A percentile compares a stretch with the other conserved stretches of the same genome.
phyloP scores from a whole-genome alignment of 371 early-diverging fungal species.

The Spiromyces aspiralis region DNA sequence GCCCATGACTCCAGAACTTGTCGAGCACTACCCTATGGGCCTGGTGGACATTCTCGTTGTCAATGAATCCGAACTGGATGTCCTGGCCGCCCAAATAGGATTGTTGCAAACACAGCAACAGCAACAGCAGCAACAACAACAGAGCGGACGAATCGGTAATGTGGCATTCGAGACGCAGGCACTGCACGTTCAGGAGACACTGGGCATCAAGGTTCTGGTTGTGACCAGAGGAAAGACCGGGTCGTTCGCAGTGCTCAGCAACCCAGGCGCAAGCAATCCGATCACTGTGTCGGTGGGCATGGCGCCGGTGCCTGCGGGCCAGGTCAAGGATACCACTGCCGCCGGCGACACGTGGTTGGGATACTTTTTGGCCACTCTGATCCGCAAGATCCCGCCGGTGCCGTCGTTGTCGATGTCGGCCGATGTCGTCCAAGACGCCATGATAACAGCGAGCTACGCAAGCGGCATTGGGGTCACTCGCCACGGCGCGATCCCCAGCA shows the following conservation, averaged over 20 bases:
- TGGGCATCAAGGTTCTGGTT: conserved; percentile 39
- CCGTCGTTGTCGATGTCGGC: background rate
- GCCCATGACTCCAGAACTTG: conserved; percentile 45
- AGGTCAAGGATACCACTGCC: conserved; percentile 52
- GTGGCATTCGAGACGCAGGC: conserved; percentile 4
- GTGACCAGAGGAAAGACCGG: conserved; percentile 50
- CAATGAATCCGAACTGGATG: conserved; percentile 58
- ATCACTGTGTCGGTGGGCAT: conserved; percentile 1
- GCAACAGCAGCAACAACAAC: too few species aligned
- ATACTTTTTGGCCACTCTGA: conserved; percentile 49
- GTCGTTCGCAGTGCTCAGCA: conserved; percentile 35
- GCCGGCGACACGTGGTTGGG: conserved; percentile 81
- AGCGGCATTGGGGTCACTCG: conserved; percentile 33
- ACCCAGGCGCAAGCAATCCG: conserved; percentile 20
- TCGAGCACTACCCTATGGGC: conserved; percentile 37
- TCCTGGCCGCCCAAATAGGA: conserved; percentile 20
- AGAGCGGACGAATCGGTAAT: conserved; percentile 1
- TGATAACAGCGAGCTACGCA: conserved; percentile 29
- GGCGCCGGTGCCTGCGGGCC: conserved; percentile 26
- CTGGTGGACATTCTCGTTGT: conserved; percentile 56
- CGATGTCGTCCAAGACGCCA: conserved; percentile 17
- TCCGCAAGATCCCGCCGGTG: conserved; percentile 7
- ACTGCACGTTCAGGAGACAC: conserved; percentile 21
- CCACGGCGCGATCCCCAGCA: conserved; percentile 34
- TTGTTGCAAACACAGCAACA: too few species aligned